A percentile compares a stretch with the other conserved stretches of the same genome.
phyloP scores from a whole-genome alignment of 2,329 filamentous ascomycete genomes.

The Fusarium avenaceum region DNA sequence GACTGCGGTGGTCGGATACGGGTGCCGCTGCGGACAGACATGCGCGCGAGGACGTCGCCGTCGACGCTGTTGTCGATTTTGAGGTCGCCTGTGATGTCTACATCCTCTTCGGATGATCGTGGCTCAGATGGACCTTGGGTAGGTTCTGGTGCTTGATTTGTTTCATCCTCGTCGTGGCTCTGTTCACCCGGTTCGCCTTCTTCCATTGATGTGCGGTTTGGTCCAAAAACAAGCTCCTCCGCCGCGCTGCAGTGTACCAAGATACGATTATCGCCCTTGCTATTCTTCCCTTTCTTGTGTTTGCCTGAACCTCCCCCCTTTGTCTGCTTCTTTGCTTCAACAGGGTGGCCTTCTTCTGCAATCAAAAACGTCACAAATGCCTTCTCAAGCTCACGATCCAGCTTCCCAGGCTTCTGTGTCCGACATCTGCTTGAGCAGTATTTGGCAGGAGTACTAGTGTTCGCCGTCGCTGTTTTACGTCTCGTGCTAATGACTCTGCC shows the following conservation, averaged over 20 bases:
- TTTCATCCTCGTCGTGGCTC: slow-evolving; percentile 1
- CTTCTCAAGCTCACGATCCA: slow-evolving; percentile 66
- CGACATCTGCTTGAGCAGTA: slow-evolving; percentile 71
- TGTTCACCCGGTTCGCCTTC: not conserved
- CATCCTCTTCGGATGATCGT: slow-evolving; percentile 1
- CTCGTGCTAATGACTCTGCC: slow-evolving; percentile 65
- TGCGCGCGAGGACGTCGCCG: slow-evolving; percentile 54
- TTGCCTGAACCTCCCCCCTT: slow-evolving; percentile 54
- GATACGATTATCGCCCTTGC: slow-evolving; percentile 49
- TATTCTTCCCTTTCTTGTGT: slow-evolving; percentile 58
- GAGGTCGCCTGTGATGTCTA: not conserved
- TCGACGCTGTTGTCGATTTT: slow-evolving; percentile 52
- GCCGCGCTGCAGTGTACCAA: slow-evolving; percentile 30
- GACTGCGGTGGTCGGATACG: slow-evolving; percentile 54
- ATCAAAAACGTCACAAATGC: slow-evolving; percentile 58
- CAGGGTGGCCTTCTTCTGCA: not conserved
- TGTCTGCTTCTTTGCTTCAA: slow-evolving; percentile 44
- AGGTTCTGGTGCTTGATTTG: not conserved
- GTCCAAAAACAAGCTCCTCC: slow-evolving; percentile 35
- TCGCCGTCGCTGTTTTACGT: slow-evolving; percentile 49
- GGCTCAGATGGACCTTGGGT: not conserved
- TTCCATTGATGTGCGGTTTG: slow-evolving; percentile 11
- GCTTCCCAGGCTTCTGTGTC: slow-evolving; percentile 62
- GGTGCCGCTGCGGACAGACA: slow-evolving; percentile 56
- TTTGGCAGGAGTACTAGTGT: slow-evolving; percentile 52